Conservation (phyloP, 306 rosid species). For the Rosa persica region DNA sequence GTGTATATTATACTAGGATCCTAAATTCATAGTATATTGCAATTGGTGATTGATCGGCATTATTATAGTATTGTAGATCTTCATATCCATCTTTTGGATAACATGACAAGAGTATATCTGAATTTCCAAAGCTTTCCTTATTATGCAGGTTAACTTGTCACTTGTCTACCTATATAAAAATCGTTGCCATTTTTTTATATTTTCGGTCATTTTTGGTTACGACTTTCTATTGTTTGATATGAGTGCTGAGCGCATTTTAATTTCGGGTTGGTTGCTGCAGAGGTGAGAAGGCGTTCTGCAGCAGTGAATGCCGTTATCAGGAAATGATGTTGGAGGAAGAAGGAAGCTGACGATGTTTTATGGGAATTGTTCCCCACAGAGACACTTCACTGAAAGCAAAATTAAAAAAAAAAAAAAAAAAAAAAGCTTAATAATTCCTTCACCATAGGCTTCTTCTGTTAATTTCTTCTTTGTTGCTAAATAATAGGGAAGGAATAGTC, state of each 20-base stretch:
- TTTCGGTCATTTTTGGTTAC: background rate
- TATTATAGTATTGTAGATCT: background rate
- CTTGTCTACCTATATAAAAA: background rate
- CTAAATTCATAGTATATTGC: background rate
- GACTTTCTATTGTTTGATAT: background rate
- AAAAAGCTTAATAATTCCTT: background rate
- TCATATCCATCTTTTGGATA: background rate
- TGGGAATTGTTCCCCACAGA: conserved; percentile 18
- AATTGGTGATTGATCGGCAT: background rate
- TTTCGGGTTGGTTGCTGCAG: conserved; percentile 34
- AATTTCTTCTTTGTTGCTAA: background rate
- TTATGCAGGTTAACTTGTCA: conserved; percentile 2
- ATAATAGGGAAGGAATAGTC: conserved; percentile 13
- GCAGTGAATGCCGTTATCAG: conserved; percentile 75
- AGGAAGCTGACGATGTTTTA: conserved; percentile 29
- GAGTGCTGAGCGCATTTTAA: background rate
- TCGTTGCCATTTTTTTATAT: background rate
- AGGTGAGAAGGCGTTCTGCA: conserved; percentile 96
- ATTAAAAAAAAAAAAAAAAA: background rate
- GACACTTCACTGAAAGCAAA: background rate
- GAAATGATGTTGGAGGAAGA: conserved; percentile 64
- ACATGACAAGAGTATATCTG: background rate
- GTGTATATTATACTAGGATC: background rate
- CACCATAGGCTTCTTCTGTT: background rate
- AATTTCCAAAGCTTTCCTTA: background rate